Evolutionary conservation across 1,284 basidiomycete genomes (phyloP).

Genomic region (Coniferiporia sulphurascens): DNA sequence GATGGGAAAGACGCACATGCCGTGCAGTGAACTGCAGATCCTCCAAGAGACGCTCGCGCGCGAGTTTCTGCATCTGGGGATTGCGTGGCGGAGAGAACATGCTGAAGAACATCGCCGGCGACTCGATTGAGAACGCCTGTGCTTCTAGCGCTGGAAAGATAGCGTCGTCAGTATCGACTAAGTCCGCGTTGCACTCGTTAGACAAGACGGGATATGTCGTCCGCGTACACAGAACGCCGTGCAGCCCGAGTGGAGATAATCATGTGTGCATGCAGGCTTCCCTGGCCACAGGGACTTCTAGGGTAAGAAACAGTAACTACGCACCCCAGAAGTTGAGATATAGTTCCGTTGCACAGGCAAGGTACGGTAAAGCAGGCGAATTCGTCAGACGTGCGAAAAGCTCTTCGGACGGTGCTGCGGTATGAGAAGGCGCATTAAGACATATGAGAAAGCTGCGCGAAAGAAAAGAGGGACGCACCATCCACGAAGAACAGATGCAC

Average conservation of each 20-base stretch:
- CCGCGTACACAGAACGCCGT: background rate
- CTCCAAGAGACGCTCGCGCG: constrained; percentile 71
- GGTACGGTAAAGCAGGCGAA: constrained; percentile 65
- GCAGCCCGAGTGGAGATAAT: background rate
- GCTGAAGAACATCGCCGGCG: constrained; percentile 79
- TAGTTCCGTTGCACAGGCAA: constrained; percentile 75
- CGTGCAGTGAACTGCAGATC: constrained; percentile 68
- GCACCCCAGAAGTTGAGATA: constrained; percentile 88
- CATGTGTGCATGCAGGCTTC: constrained; percentile 28
- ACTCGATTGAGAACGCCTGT: constrained; percentile 74
- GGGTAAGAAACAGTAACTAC: constrained; percentile 22
- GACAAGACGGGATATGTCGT: background rate
- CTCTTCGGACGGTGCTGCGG: constrained; percentile 62
- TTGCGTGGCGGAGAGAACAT: constrained; percentile 80
- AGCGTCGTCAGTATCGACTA: background rate
- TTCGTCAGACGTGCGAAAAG: constrained; percentile 71
- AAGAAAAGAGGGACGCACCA: constrained; percentile 45
- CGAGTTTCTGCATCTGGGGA: constrained; percentile 53
- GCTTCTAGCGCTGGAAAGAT: constrained; percentile 59
- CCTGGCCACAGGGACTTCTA: constrained; percentile 19
- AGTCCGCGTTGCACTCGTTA: background rate
- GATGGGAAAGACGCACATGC: constrained; percentile 8
- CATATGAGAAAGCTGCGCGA: constrained; percentile 7
- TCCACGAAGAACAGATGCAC: constrained; percentile 97
- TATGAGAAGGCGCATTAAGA: constrained; percentile 3